Conservation (phyloP, 306 rosid genomes). For the Luffa acutangula region DNA sequence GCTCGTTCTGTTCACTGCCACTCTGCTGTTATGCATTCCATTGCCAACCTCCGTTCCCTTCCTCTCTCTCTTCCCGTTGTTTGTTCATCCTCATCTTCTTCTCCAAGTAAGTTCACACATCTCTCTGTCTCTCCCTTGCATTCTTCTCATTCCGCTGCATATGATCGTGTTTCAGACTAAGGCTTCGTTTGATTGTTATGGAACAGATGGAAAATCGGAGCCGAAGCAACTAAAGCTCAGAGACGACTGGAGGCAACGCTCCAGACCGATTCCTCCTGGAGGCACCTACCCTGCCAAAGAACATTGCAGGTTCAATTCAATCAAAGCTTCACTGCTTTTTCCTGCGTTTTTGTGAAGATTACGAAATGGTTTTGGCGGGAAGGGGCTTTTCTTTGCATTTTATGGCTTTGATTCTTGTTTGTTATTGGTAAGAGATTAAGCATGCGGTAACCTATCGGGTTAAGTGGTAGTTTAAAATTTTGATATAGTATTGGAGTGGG, state of each 20-base stretch:
- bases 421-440: not conserved
- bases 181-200: not conserved
- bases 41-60: conserved; percentile 35
- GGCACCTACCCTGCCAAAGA: conserved; percentile 94
- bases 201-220: conserved; percentile 31
- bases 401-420: not conserved
- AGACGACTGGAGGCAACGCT: conserved; percentile 79
- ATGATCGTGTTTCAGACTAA: not conserved
- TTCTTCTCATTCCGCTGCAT: not conserved
- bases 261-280: conserved; percentile 83
- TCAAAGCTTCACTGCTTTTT: not conserved
- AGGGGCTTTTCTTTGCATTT: not conserved
- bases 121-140: not conserved
- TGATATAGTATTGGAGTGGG: not conserved
- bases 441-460: not conserved
- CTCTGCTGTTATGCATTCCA: conserved; percentile 35
- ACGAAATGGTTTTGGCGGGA: not conserved
- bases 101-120: conserved; percentile 29
- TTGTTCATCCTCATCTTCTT: conserved; percentile 43
- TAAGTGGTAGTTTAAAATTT: not conserved
- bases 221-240: conserved; percentile 40
- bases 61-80: conserved; percentile 31
- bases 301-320: conserved; percentile 66
- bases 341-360: not conserved
- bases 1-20: not conserved